Base-by-base conservation (phyloP, 192 early-diverging fungal genomes). In the Phycomyces nitens region DNA sequence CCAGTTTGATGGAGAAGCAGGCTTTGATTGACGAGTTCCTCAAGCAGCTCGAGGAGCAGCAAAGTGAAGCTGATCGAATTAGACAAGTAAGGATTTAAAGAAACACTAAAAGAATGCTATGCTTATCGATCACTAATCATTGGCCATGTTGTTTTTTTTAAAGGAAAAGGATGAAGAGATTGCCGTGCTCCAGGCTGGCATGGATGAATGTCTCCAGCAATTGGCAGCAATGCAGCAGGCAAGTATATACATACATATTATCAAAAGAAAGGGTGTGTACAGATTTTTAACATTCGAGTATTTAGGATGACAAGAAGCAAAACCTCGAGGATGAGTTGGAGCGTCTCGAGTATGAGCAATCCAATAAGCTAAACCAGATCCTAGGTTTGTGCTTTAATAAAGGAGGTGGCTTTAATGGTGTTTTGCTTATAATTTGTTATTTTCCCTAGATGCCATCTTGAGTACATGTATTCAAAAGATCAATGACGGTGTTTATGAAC, bases 401-500 rank as follows among this genome's bases (percentile, higher is more conserved):
- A 40, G 12, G 29, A n/a, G n/a, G n/a, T n/a, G n/a, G n/a, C n/a
- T n/a, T n/a, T 57, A 29, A 55, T 34, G 55, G 11, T 53, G 40
- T 67, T 43, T 21, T 60, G n/a, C 15, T 21, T 24, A 18, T 55
- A 23, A 42, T 59, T 22, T 16, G 1, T 16, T 18, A 2, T 49
- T 5, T 50, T 22, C 62, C 10, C 34, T 69, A 88, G 94, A 98
- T 66, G 89, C 88, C 22, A 90, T 98, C 53, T 76, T 98, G 60
- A 84, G 86, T 26, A 85, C 91, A 26, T 96, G 94, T 72, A 86
- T 92, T 26, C 80, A 85, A 72, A 93, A 91, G 72, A 86, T 96
- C 29, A 88, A 95, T 63, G 94, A 98, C 67, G 84, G 93, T 11
- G 82, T 95, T 22, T 95, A 94, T 66, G 86, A 93, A 54, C 74